Conservation (phyloP, 305 asterid genomes). For the Fraxinus sp. region DNA sequence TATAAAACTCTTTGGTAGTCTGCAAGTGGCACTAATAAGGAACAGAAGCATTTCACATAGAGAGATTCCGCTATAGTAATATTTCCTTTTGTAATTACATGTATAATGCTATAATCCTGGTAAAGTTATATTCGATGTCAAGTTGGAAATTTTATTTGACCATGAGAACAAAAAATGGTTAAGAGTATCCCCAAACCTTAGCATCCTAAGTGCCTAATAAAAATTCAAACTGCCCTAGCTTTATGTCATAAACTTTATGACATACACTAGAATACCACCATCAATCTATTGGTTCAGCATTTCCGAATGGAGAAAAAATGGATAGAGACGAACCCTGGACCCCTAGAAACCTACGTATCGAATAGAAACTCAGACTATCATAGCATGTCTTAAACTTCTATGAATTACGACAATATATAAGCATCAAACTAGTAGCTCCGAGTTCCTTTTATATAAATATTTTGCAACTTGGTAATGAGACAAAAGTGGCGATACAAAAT, state of each 20-base stretch:
- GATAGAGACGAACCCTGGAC: background rate
- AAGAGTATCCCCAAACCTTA: background rate
- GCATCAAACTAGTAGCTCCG: background rate
- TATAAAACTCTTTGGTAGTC: background rate
- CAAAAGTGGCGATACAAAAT: background rate
- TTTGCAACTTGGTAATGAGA: background rate
- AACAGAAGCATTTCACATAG: background rate
- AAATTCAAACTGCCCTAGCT: conserved; percentile 3
- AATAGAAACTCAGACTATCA: background rate
- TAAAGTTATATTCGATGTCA: background rate
- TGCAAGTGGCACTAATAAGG: background rate
- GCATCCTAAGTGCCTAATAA: background rate
- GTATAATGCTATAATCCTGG: background rate
- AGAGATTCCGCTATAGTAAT: background rate
- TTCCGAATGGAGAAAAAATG: background rate
- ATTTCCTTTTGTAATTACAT: background rate
- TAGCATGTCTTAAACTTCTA: background rate
- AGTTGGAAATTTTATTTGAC: background rate
- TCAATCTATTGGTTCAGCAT: background rate
- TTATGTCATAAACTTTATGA: background rate
- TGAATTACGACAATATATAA: background rate
- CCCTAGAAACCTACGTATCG: background rate
- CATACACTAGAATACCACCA: background rate
- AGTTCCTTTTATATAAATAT: background rate
- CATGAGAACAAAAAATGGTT: background rate